Base-by-base conservation (phyloP, 2,329 filamentous ascomycete species). In the Scorias spongiosa region DNA sequence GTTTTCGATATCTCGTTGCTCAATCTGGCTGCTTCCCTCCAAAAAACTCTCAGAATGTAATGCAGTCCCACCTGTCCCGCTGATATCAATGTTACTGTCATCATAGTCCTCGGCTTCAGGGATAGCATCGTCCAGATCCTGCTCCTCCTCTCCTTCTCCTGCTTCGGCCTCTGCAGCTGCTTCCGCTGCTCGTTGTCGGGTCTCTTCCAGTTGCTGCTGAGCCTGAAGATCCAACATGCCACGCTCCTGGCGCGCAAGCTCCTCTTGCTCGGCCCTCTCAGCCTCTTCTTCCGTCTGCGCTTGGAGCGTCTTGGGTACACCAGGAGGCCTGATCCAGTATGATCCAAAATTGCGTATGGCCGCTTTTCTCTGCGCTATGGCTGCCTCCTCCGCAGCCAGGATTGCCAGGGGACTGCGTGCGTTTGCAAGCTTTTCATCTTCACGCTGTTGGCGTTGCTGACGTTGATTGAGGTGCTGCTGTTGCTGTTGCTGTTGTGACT, bases 341-440 rank as follows among this genome's bases (percentile, higher is more conserved):
- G 80, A 83, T 47, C 91, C 91, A 58, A 93, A 95, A 56, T 87
- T 84, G 40, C 82, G 76, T 28, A 96, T 81, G 51, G 89, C 86
- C 40, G 76, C 66, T 56, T 88, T 86, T 40, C 89, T 84, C 8
- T 81, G 74, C 44, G 80, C 75, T 50, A 93, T 73, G 46, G 78
- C 74, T 48, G 78, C 74, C 65, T 96, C 91, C 59, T 95, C 89
- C 37, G 76, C 67, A 20, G 75, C 71, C 10, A 94, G 75, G 2
- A 80, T 71, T 9, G 81, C 75, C 2, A 94, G 76, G 2, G 74
- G 70, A 20, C 80, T 72, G 48, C 75, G 62, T 45, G 71, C 52
- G 34, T 58, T 53, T 11, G 60, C 52, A 50, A 44, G 46, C 37
- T 56, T 51, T 32, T 52, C 52, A 46, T 56, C 55, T 48, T 58